Conservation (phyloP, 1,139 yeast genomes). For the Torulaspora globosa region DNA sequence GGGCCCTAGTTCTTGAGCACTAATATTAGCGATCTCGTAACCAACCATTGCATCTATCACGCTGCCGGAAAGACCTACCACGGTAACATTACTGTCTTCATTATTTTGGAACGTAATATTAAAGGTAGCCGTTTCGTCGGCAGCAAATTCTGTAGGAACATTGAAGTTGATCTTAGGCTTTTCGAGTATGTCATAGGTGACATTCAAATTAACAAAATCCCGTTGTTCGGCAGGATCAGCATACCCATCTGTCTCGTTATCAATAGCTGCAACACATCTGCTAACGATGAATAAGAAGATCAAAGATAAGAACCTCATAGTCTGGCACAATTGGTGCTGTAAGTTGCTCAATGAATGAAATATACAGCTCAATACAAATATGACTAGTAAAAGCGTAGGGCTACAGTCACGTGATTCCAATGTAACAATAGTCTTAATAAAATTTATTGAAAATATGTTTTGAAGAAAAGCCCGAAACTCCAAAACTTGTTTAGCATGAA, state of each 20-base stretch:
- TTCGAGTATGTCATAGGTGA: slow-evolving; percentile 44
- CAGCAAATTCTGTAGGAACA: slow-evolving; percentile 39
- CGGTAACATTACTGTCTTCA: slow-evolving; percentile 50
- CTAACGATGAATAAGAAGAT: slow-evolving; percentile 2
- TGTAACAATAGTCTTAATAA: no score
- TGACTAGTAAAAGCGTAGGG: no score
- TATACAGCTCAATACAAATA: no score
- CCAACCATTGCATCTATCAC: slow-evolving; percentile 56
- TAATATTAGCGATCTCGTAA: slow-evolving; percentile 54
- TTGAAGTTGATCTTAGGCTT: slow-evolving; percentile 40
- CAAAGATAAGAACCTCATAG: slow-evolving; percentile 5
- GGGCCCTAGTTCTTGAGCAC: slow-evolving; percentile 66
- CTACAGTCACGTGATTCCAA: no score
- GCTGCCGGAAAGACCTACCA: slow-evolving; percentile 74
- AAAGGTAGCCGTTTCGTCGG: slow-evolving; percentile 51
- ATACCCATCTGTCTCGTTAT: not conserved
- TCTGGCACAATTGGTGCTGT: not conserved
- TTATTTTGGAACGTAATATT: slow-evolving; percentile 53
- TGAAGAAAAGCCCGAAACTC: no score
- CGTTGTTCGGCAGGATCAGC: not conserved
- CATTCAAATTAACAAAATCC: slow-evolving; percentile 36
- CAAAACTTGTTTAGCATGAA: no score
- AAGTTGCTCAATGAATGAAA: not conserved
- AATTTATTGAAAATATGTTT: no score
- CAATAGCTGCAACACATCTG: slow-evolving; percentile 1